Conservation (phyloP, 148 eudicot genomes). For the Beta vulgaris region DNA sequence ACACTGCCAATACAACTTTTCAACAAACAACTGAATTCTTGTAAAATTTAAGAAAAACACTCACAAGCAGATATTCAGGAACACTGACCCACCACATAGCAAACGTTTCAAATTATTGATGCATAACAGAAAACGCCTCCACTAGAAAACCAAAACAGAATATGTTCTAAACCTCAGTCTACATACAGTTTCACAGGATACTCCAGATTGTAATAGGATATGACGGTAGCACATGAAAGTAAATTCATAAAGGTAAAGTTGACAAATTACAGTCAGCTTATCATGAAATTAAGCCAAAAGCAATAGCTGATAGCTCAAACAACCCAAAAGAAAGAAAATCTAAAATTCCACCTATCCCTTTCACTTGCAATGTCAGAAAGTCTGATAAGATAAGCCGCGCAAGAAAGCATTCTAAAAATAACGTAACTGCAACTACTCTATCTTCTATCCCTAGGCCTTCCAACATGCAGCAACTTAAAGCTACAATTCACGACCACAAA, state of each 20-base stretch:
- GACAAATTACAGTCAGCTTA: not conserved
- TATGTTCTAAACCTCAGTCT: not conserved
- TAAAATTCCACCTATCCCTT: not conserved
- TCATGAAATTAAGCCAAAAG: not conserved
- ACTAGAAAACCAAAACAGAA: not conserved
- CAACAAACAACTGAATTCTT: not conserved
- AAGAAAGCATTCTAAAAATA: not conserved
- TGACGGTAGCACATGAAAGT: not conserved
- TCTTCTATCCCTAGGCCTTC: not conserved
- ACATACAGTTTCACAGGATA: not conserved
- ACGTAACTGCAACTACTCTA: not conserved
- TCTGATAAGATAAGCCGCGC: not conserved
- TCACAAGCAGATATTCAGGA: not conserved
- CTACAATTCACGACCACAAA: not conserved
- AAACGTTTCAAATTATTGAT: not conserved
- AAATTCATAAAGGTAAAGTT: not conserved
- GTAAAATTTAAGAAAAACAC: not conserved
- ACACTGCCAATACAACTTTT: not conserved
- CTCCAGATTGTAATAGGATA: not conserved
- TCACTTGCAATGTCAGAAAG: not conserved
- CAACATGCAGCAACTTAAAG: not conserved
- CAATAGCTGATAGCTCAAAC: not conserved
- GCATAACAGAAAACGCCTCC: not conserved
- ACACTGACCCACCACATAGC: not conserved
- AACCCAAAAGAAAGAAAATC: not conserved